Evolutionary conservation across 2,329 filamentous ascomycete species (phyloP).

Genomic region (Colletotrichum destructivum): DNA sequence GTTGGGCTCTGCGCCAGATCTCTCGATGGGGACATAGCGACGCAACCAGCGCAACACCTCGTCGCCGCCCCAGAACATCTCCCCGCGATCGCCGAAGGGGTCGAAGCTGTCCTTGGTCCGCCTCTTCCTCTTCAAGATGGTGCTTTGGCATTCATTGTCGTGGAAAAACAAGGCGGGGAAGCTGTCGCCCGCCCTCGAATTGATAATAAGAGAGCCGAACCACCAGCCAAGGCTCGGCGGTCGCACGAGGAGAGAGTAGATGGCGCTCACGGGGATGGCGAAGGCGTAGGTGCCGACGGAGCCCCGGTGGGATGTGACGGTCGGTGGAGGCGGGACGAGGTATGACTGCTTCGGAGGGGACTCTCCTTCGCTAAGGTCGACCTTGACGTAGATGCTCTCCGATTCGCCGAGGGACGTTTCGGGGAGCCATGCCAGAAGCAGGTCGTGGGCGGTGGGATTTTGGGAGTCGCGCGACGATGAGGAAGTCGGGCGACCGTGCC

Average conservation of each 20-base stretch:
- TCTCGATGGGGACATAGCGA: constrained; percentile 85
- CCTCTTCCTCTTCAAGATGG: constrained; percentile 93
- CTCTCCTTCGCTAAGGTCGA: constrained; percentile 87
- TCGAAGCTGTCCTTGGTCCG: constrained; percentile 88
- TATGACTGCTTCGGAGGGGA: constrained; percentile 88
- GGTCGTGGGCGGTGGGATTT: constrained; percentile 74
- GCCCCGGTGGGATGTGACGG: constrained; percentile 81
- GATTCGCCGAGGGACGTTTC: constrained; percentile 90
- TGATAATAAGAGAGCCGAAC: constrained; percentile 97
- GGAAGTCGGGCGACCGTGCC: constrained; percentile 58
- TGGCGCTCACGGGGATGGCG: constrained; percentile 88
- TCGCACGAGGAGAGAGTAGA: constrained; percentile 91
- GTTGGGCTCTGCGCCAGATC: constrained; percentile 88
- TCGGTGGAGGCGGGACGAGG: constrained; percentile 92
- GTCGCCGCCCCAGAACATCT: constrained; percentile 98
- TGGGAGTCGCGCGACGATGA: constrained; percentile 56
- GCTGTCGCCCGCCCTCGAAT: constrained; percentile 89
- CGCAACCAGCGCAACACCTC: constrained; percentile 94
- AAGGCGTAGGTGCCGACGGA: constrained; percentile 89
- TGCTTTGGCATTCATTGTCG: constrained; percentile 95
- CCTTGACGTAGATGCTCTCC: constrained; percentile 92
- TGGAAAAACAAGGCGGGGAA: constrained; percentile 98
- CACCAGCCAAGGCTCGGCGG: constrained; percentile 98
- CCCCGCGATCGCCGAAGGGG: constrained; percentile 86
- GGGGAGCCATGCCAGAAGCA: constrained; percentile 93